Conservation (phyloP, 2,329 filamentous ascomycete species). For the Grosmannia huntii region DNA sequence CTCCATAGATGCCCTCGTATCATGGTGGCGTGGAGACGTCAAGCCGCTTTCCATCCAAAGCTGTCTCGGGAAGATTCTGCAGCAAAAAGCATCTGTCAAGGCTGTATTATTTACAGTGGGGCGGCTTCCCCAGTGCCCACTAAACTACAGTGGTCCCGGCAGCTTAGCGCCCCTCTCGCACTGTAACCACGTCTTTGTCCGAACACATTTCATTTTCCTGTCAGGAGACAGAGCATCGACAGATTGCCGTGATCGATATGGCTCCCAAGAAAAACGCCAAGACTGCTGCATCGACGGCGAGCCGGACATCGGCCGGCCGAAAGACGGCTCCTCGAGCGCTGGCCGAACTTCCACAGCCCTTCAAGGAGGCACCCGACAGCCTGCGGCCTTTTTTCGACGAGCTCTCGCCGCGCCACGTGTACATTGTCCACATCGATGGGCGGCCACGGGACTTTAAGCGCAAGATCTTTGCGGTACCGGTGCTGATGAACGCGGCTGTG, state of each 20-base stretch:
- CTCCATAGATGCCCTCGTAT: conserved; percentile 5
- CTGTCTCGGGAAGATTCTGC: not conserved
- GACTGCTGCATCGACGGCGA: conserved; percentile 13
- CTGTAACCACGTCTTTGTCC: not conserved
- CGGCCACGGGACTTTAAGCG: conserved; percentile 60
- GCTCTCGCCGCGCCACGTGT: conserved; percentile 58
- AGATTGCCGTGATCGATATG: conserved; percentile 2
- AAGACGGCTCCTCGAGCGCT: not conserved
- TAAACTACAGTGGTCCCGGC: not conserved
- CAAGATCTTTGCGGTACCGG: conserved; percentile 70
- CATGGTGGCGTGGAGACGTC: conserved; percentile 5
- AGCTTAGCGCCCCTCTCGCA: not conserved
- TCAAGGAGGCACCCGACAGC: conserved; percentile 49
- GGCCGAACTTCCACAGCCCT: conserved; percentile 45
- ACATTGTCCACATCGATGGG: conserved; percentile 72
- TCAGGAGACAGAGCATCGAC: too few species aligned
- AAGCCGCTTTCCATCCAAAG: not conserved
- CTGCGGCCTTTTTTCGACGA: conserved; percentile 53
- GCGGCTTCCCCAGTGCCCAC: not conserved
- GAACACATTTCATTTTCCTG: not conserved
- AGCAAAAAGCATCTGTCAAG: not conserved
- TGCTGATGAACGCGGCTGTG: conserved; percentile 62
- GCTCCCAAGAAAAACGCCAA: conserved; percentile 5
- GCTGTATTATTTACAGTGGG: not conserved
- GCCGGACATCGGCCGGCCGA: not conserved